phyloP scores from a whole-genome alignment of 148 eudicot species.

The Simmondsia chinensis region DNA sequence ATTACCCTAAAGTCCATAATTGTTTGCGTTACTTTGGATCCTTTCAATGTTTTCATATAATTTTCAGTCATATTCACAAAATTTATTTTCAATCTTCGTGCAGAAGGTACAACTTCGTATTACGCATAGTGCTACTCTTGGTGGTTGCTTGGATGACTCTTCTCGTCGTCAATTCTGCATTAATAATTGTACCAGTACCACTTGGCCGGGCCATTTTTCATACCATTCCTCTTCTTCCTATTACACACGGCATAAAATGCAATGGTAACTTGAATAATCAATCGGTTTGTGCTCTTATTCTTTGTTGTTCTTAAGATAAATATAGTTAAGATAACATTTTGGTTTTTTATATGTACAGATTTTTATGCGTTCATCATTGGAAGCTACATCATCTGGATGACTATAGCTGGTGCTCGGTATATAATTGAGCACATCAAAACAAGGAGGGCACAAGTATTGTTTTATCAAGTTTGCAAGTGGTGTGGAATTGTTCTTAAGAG shows the following conservation, averaged over 20 bases:
- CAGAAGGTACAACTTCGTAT: slow-evolving; percentile 76
- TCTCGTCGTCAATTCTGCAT: slow-evolving; percentile 66
- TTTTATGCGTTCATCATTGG: slow-evolving; percentile 92
- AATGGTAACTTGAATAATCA: slow-evolving; percentile 40
- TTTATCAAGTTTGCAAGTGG: slow-evolving; percentile 85
- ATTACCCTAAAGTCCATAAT: no score
- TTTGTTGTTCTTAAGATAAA: neutral
- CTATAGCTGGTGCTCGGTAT: slow-evolving; percentile 79
- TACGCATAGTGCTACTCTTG: slow-evolving; percentile 75
- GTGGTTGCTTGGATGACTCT: slow-evolving; percentile 97
- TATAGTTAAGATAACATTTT: neutral
- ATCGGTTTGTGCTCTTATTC: neutral
- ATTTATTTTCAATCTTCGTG: slow-evolving; percentile 5
- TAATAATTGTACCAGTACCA: slow-evolving; percentile 71
- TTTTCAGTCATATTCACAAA: neutral
- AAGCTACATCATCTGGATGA: slow-evolving; percentile 92
- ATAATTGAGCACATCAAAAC: slow-evolving; percentile 61
- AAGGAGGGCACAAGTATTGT: slow-evolving; percentile 53
- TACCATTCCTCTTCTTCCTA: slow-evolving; percentile 78
- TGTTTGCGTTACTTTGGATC: no score
- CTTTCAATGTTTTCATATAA: no score
- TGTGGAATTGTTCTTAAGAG: slow-evolving; percentile 78
- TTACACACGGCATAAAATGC: slow-evolving; percentile 92
- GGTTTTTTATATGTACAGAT: slow-evolving; percentile 31
- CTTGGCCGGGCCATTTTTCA: slow-evolving; percentile 83